Evolutionary conservation across 345 rosid species (phyloP).

Genomic region (Syzygium aqueum): DNA sequence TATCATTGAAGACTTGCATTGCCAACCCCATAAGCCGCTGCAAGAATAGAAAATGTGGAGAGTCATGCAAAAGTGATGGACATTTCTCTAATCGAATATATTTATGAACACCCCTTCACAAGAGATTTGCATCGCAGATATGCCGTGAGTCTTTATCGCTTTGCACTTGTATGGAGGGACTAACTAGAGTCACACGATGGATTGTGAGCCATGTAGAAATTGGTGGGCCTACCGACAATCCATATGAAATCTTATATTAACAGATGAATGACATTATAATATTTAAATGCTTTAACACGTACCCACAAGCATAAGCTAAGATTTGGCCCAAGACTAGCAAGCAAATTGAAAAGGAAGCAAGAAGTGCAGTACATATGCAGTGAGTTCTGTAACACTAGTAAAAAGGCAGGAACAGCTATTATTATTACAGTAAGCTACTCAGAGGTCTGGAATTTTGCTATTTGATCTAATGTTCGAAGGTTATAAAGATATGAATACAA

Average conservation of each 20-base stretch:
- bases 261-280: neutral
- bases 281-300: neutral
- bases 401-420: neutral
- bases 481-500: neutral
- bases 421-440: neutral
- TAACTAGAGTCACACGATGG: neutral
- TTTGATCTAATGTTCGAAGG: neutral
- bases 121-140: neutral
- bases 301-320: neutral
- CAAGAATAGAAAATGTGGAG: slow-evolving; percentile 7
- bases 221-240: neutral
- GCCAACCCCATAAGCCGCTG: slow-evolving; percentile 83
- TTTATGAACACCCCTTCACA: neutral
- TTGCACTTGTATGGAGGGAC: neutral
- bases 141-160: neutral
- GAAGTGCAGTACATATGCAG: neutral
- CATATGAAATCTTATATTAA: neutral
- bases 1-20: slow-evolving; percentile 52
- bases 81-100: neutral
- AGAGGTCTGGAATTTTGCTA: neutral
- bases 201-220: neutral
- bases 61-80: neutral
- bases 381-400: neutral
- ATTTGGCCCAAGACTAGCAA: neutral
- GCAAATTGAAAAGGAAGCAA: neutral